These are phyloP conservation scores for Nakazawaea ernobii DNA, from an alignment of 805 yeast species.

Conservation along the genomic window DNA sequence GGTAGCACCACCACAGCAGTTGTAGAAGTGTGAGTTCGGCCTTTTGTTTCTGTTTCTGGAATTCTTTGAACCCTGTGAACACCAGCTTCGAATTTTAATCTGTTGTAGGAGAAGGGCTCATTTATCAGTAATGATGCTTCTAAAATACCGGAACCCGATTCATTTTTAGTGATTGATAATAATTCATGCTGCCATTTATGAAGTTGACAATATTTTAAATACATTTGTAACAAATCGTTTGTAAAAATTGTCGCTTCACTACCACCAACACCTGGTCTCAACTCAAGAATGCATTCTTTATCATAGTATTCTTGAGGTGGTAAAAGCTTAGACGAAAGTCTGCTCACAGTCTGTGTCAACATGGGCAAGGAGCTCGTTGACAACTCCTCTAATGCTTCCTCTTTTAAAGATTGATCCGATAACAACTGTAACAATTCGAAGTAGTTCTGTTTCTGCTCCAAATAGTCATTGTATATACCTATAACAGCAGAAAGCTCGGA, in stretches of 20 bases:
- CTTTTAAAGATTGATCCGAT: conserved; percentile 40
- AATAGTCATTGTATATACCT: conserved; percentile 34
- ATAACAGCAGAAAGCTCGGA: conserved; percentile 39
- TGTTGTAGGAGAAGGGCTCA: conserved; percentile 70
- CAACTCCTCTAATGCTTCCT: conserved; percentile 63
- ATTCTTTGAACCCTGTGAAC: conserved; percentile 94
- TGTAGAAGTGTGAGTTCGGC: conserved; percentile 92
- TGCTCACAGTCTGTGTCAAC: conserved; percentile 34
- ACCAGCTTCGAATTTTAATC: conserved; percentile 81
- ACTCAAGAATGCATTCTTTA: conserved; percentile 71
- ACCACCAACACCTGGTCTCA: conserved; percentile 96
- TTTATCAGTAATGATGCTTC: conserved; percentile 76
- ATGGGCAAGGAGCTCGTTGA: conserved; percentile 35
- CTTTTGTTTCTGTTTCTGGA: conserved; percentile 91
- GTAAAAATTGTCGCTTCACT: conserved; percentile 88
- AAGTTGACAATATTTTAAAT: conserved; percentile 58
- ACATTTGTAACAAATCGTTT: conserved; percentile 75
- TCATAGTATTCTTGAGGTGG: conserved; percentile 78
- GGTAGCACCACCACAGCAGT: conserved; percentile 95
- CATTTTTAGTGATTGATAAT: conserved; percentile 49
- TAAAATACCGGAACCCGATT: conserved; percentile 59
- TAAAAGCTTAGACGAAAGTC: conserved; percentile 52
- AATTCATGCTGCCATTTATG: conserved; percentile 65
- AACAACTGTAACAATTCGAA: conserved; percentile 33
- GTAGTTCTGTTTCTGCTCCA: conserved; percentile 23